phyloP scores from a whole-genome alignment of 305 asterid species.

The Plantago coronopus region DNA sequence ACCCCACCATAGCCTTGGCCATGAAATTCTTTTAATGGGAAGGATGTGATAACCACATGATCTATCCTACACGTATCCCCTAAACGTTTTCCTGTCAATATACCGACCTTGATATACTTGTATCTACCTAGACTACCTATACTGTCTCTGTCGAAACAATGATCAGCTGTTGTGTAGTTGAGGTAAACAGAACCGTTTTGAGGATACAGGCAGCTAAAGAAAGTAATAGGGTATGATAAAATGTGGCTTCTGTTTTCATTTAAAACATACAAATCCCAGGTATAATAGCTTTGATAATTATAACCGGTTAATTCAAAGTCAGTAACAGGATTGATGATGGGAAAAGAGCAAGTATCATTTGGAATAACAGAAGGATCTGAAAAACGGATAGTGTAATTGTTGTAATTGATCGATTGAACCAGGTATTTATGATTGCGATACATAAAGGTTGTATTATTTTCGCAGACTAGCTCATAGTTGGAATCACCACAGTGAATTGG shows the following conservation, averaged over 20 bases:
- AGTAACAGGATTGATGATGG: not conserved
- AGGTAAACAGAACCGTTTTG: slow-evolving; percentile 8
- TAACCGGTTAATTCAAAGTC: not conserved
- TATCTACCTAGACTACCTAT: not conserved
- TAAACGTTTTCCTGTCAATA: slow-evolving; percentile 2
- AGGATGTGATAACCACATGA: not conserved
- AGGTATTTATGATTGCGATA: not conserved
- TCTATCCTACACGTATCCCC: not conserved
- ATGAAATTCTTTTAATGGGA: not conserved
- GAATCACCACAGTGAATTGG: not conserved
- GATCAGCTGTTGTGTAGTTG: not conserved
- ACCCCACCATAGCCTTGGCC: not conserved
- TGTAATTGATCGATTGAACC: not conserved
- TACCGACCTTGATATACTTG: not conserved
- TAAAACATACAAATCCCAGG: too few relatives aligned
- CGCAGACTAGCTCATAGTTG: not conserved
- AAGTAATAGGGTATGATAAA: not conserved
- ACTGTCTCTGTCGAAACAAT: not conserved
- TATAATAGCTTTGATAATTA: too few relatives aligned
- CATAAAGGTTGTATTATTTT: not conserved
- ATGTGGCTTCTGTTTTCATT: not conserved
- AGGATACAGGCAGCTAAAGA: slow-evolving; percentile 21
- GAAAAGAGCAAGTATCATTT: not conserved
- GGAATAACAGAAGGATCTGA: not conserved
- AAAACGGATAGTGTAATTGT: not conserved